phyloP scores from a whole-genome alignment of 2,329 filamentous ascomycete genomes.

The Pezicula rhizophila region DNA sequence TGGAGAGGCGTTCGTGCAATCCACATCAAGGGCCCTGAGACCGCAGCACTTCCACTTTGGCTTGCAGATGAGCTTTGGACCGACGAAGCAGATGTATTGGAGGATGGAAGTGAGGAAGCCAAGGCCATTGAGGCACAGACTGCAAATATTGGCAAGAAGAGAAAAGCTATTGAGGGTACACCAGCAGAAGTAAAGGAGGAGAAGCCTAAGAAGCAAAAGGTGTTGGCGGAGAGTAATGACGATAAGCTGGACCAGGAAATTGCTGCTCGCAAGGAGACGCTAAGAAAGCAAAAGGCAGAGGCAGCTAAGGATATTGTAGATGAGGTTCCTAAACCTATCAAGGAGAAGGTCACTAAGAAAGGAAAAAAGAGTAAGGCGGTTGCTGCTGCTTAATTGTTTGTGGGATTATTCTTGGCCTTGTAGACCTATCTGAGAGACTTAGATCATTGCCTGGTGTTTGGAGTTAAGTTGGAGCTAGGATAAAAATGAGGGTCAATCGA shows the following conservation, averaged over 20 bases:
- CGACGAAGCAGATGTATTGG: constrained; percentile 67
- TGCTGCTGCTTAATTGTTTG: constrained; percentile 3
- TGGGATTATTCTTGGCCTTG: not conserved
- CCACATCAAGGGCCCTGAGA: constrained; percentile 87
- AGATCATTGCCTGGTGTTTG: too few relatives aligned
- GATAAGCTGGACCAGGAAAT: constrained; percentile 30
- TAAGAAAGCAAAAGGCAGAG: constrained; percentile 31
- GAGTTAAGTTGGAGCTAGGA: too few relatives aligned
- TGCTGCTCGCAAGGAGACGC: constrained; percentile 26
- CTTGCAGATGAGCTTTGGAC: constrained; percentile 87
- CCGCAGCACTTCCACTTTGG: constrained; percentile 89
- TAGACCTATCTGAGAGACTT: not conserved
- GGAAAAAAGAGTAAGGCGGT: constrained; percentile 20
- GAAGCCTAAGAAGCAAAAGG: constrained; percentile 32
- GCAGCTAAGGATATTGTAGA: constrained; percentile 21
- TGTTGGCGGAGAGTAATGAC: constrained; percentile 25
- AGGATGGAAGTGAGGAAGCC: constrained; percentile 42
- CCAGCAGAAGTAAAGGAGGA: constrained; percentile 22
- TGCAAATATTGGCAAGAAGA: constrained; percentile 55
- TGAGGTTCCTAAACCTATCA: constrained; percentile 19
- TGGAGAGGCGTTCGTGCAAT: constrained; percentile 82
- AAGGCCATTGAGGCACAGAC: constrained; percentile 30
- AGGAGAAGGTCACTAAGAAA: constrained; percentile 7
- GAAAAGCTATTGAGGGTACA: constrained; percentile 31
- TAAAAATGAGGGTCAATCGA: too few relatives aligned